Conservation (phyloP, 108 stramenopile genomes). For the Skeletonema costatum region DNA sequence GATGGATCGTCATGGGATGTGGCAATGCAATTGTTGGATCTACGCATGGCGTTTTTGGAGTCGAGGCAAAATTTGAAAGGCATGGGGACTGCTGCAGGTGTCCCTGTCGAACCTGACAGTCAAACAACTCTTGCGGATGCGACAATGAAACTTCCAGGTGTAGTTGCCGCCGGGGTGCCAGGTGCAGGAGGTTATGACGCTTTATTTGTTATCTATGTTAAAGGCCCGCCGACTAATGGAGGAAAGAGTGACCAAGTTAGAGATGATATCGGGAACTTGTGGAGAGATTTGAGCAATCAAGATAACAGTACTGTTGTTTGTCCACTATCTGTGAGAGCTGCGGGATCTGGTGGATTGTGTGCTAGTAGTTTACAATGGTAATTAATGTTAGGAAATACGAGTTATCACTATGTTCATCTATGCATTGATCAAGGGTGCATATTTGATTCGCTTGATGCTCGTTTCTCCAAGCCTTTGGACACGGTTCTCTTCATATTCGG, state of each 20-base stretch:
- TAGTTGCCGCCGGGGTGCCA: slow-evolving; percentile 90
- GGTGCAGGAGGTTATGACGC: slow-evolving; percentile 98
- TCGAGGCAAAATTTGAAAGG: slow-evolving; percentile 65
- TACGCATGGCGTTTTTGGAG: slow-evolving; percentile 60
- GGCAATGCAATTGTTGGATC: slow-evolving; percentile 28
- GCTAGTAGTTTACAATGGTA: slow-evolving; percentile 4
- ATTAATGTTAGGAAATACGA: not conserved
- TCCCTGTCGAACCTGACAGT: slow-evolving; percentile 90
- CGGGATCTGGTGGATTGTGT: slow-evolving; percentile 44
- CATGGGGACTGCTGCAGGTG: slow-evolving; percentile 86
- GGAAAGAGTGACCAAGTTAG: slow-evolving; percentile 50
- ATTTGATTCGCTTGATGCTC: slow-evolving; percentile 83
- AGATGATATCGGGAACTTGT: slow-evolving; percentile 67
- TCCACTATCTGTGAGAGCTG: slow-evolving; percentile 67
- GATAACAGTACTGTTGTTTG: slow-evolving; percentile 51
- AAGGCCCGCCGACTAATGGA: slow-evolving; percentile 38
- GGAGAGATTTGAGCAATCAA: slow-evolving; percentile 51
- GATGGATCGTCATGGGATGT: slow-evolving; percentile 50
- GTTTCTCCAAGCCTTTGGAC: slow-evolving; percentile 77
- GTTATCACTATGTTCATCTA: slow-evolving; percentile 19
- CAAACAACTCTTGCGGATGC: slow-evolving; percentile 89
- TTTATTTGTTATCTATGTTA: slow-evolving; percentile 82
- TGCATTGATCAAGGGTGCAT: slow-evolving; percentile 82
- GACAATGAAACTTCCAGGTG: slow-evolving; percentile 86
- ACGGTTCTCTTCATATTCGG: slow-evolving; percentile 83